These are phyloP conservation scores for Hypoxylon trugodes DNA, from an alignment of 495 filamentous ascomycete genomes.

Conservation along the genomic window DNA sequence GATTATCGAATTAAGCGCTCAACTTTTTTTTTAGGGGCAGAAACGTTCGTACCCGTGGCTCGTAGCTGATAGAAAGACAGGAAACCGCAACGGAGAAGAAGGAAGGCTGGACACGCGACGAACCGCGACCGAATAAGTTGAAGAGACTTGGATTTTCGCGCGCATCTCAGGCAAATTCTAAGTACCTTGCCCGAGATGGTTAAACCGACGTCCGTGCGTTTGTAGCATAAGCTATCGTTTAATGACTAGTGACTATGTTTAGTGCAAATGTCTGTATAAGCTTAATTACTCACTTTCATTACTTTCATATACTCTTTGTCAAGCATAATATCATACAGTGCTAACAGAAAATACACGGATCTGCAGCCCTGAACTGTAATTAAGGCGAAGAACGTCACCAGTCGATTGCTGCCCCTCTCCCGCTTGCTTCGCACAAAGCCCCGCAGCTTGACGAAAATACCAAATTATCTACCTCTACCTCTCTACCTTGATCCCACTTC, in stretches of 20 bases:
- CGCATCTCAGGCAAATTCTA: conserved; percentile 11
- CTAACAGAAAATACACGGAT: conserved; percentile 22
- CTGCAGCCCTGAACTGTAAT: conserved; percentile 30
- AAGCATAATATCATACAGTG: not conserved
- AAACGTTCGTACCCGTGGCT: conserved; percentile 8
- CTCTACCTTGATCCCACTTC: conserved; percentile 7
- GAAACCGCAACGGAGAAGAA: conserved; percentile 12
- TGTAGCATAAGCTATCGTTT: not conserved
- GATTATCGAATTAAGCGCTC: conserved; percentile 24
- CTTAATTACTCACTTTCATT: not conserved
- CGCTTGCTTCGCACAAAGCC: conserved; percentile 40
- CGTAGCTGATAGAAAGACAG: conserved; percentile 34
- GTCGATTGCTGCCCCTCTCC: conserved; percentile 29
- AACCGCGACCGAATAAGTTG: conserved; percentile 37
- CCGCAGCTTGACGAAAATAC: conserved; percentile 39
- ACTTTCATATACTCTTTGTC: no score
- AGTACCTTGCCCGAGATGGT: conserved; percentile 26
- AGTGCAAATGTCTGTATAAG: not conserved
- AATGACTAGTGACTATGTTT: not conserved
- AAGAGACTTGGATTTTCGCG: conserved; percentile 32
- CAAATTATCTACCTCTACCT: conserved; percentile 28
- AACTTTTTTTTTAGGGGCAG: conserved; percentile 32
- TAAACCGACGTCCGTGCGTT: conserved; percentile 20
- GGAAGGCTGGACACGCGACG: conserved; percentile 42
- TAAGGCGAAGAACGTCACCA: conserved; percentile 35